A percentile compares a stretch with the other conserved stretches of the same genome.
Evolutionary conservation across 2,329 filamentous ascomycete genomes (phyloP).

Genomic region (Penicillium hesseltinei): DNA sequence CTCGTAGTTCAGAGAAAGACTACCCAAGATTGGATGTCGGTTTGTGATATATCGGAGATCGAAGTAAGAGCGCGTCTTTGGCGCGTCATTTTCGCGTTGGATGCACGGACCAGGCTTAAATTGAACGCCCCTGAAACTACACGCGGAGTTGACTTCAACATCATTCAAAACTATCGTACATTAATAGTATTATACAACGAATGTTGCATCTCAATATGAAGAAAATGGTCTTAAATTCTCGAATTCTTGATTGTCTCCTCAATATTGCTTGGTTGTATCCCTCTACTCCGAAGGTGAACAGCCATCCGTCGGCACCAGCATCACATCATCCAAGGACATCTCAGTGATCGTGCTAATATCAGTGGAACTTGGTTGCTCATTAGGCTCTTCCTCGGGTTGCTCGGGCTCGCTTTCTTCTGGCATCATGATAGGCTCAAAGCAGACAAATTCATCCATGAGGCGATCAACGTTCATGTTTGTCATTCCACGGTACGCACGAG

Average conservation of each 20-base stretch:
- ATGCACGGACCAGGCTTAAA: conserved; percentile 7
- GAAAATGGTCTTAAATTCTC: neutral
- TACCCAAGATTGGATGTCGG: neutral
- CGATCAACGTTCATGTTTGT: neutral
- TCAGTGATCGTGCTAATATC: conserved; percentile 1
- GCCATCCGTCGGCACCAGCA: neutral
- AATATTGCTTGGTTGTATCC: neutral
- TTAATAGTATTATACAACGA: neutral
- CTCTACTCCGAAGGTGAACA: neutral
- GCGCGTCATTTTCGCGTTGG: conserved; percentile 9
- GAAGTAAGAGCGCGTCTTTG: neutral
- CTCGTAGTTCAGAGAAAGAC: neutral
- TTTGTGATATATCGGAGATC: neutral
- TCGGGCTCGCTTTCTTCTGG: neutral
- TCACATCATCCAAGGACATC: neutral
- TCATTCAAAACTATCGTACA: neutral
- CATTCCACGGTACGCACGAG: neutral
- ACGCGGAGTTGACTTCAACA: neutral
- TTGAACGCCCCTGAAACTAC: neutral
- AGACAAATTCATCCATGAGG: neutral
- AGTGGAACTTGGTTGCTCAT: neutral
- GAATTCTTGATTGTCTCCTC: neutral
- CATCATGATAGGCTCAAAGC: neutral
- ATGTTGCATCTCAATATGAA: neutral
- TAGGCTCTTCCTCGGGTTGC: neutral